A percentile compares a stretch with the other conserved stretches of the same genome.
Conservation (phyloP, 352 stramenopile species). For the Globisporangium emineosum region DNA sequence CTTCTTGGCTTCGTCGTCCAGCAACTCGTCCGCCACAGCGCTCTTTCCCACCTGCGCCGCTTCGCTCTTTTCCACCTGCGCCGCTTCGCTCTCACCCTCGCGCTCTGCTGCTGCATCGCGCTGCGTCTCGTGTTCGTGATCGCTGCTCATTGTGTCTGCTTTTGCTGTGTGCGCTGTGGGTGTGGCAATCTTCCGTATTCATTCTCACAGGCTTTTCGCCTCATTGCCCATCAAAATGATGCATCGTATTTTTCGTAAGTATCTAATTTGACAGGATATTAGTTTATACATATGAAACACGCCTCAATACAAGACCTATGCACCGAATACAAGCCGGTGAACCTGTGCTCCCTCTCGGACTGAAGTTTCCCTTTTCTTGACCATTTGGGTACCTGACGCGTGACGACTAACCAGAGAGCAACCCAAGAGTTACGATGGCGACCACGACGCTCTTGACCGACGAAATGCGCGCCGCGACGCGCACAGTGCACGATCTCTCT, state of each 20-base stretch:
- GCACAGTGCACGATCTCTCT: slow-evolving; percentile 46
- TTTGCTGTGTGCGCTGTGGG: too few species aligned
- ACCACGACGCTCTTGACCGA: slow-evolving; percentile 27
- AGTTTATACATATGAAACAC: neutral
- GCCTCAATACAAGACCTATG: neutral
- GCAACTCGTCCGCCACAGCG: neutral
- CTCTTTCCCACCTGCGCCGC: neutral
- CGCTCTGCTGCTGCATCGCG: neutral
- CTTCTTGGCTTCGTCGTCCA: slow-evolving; percentile 16
- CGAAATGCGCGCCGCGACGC: slow-evolving; percentile 46
- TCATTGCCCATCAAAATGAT: neutral
- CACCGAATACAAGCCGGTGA: neutral
- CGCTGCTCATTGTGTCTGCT: neutral
- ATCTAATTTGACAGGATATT: neutral
- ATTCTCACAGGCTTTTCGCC: neutral
- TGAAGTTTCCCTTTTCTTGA: neutral
- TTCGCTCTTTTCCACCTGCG: neutral
- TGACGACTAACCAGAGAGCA: neutral
- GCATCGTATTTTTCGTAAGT: neutral
- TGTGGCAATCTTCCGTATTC: neutral
- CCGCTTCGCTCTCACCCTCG: neutral
- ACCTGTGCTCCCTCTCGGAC: neutral
- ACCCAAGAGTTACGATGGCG: neutral
- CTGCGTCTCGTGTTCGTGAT: neutral
- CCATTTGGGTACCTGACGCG: slow-evolving; percentile 4